These are phyloP conservation scores for Panaeolus cyanescens DNA, from an alignment of 768 basidiomycete genomes.

Conservation along the genomic window DNA sequence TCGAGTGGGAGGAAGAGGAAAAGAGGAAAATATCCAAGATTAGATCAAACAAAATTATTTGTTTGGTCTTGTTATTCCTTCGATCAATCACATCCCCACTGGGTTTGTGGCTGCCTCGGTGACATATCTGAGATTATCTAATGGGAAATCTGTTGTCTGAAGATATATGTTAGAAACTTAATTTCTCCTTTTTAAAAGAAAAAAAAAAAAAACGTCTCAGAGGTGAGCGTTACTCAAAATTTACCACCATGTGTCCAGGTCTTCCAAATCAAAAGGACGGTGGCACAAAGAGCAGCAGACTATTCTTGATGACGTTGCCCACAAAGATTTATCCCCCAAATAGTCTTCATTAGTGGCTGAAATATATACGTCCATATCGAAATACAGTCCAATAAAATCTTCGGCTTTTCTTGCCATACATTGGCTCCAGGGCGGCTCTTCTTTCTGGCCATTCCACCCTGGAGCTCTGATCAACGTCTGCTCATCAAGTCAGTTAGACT, in stretches of 20 bases:
- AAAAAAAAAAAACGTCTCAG: no score
- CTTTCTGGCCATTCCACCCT: constrained; percentile 9
- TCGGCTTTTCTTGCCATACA: background rate
- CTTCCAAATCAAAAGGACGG: no score
- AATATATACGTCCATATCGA: background rate
- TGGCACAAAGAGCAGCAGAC: no score
- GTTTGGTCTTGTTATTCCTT: constrained; percentile 31
- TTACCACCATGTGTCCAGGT: no score
- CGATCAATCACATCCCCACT: constrained; percentile 6
- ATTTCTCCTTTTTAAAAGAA: no score
- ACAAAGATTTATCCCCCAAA: background rate
- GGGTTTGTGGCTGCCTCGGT: background rate
- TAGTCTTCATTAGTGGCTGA: background rate
- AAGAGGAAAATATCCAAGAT: constrained; percentile 38
- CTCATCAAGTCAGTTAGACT: background rate
- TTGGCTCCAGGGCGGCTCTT: constrained; percentile 17
- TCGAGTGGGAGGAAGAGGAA: constrained; percentile 56
- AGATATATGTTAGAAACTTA: no score
- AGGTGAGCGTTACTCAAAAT: no score
- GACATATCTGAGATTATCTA: no score
- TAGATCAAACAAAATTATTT: constrained; percentile 38
- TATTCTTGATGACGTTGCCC: no score
- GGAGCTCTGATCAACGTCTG: constrained; percentile 21
- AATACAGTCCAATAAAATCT: background rate
- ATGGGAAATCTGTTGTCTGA: no score